Percentiles rank a stretch among this genome's conserved stretches.
Evolutionary conservation across 2,329 filamentous ascomycete species (phyloP).

Genomic region (Aspergillus oerlinghausenensis): DNA sequence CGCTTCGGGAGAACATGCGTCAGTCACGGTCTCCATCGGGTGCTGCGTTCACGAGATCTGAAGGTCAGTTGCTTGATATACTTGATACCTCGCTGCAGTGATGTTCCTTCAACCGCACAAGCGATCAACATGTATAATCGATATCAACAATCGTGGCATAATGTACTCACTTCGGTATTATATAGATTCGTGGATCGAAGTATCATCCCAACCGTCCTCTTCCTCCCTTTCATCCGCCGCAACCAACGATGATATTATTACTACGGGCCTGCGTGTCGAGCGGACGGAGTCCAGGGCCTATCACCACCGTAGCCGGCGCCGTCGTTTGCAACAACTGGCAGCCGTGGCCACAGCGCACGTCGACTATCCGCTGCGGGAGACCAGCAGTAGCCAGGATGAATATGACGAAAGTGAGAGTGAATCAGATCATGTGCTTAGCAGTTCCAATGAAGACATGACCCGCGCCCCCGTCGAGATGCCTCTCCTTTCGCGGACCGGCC

Average conservation of each 20-base stretch:
- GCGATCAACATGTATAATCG: conserved; percentile 14
- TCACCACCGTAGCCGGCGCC: conserved; percentile 55
- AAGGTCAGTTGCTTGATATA: conserved; percentile 33
- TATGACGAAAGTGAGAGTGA: conserved; percentile 92
- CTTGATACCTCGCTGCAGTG: conserved; percentile 8
- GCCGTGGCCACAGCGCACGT: conserved; percentile 38
- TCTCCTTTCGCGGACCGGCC: conserved; percentile 19
- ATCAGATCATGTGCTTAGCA: conserved; percentile 66
- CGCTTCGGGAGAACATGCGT: conserved; percentile 26
- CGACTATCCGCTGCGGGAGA: conserved; percentile 40
- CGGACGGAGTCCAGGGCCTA: conserved; percentile 49
- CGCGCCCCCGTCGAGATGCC: conserved; percentile 20
- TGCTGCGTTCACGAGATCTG: conserved; percentile 37
- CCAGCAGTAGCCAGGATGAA: conserved; percentile 80
- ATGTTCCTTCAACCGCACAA: conserved; percentile 5
- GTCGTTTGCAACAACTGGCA: conserved; percentile 31
- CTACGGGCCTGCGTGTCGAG: conserved; percentile 76
- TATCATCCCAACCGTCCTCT: conserved; percentile 87
- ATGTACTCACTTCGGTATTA: conserved; percentile 46
- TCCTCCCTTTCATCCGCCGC: conserved; percentile 80
- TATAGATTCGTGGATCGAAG: conserved; percentile 92
- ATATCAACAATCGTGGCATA: conserved; percentile 5
- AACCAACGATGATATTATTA: conserved; percentile 76
- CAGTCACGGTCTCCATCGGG: conserved; percentile 33
- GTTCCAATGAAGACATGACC: conserved; percentile 56